A percentile compares a stretch with the other conserved stretches of the same genome.
Conservation (phyloP, 176 grass and related monocot genomes). For the Bonia amplexicaulis region DNA sequence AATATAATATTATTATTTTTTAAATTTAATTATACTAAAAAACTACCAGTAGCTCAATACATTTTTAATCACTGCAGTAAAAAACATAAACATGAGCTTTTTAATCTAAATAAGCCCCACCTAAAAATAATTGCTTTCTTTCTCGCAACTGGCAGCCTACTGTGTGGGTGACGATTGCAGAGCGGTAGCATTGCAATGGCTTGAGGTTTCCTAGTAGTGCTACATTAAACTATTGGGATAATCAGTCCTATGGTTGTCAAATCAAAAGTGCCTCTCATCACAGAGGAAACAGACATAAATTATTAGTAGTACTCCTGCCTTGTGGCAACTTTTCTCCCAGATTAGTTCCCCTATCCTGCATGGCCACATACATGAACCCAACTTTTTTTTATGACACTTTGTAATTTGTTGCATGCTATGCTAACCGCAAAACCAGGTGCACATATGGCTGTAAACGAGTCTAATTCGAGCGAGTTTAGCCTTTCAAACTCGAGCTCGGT, state of each 20-base stretch:
- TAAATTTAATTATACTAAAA: no score
- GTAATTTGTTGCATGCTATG: background rate
- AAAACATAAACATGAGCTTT: no score
- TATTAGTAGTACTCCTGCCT: background rate
- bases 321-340: background rate
- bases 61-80: no score
- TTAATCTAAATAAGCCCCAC: no score
- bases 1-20: no score
- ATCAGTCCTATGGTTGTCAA: background rate
- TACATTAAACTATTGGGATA: background rate
- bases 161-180: conserved; percentile 18
- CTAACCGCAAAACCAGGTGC: background rate
- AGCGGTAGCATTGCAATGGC: background rate
- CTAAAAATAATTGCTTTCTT: conserved; percentile 6
- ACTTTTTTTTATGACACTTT: background rate
- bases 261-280: conserved; percentile 12
- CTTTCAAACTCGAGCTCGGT: no score
- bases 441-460: no score
- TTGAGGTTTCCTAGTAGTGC: conserved; percentile 1
- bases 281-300: background rate
- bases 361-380: background rate
- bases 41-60: no score
- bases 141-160: background rate
- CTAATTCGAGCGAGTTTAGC: no score
- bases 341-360: background rate